These are phyloP conservation scores for Aspergillus fumigatus DNA, from an alignment of 2,329 filamentous ascomycete species.

Conservation along the genomic window DNA sequence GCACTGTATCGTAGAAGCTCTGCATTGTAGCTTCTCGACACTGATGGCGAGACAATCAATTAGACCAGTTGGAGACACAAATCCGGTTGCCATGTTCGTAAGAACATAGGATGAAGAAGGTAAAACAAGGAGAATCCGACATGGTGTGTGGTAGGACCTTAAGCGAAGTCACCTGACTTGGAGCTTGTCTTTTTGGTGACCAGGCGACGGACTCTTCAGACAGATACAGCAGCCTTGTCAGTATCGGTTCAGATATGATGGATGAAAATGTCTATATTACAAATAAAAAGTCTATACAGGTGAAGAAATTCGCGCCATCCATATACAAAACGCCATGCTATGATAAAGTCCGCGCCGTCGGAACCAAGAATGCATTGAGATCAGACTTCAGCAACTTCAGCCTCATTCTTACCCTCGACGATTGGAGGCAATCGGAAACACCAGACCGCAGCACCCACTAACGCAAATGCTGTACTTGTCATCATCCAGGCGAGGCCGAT, in stretches of 20 bases:
- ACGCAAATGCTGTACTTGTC: constrained; percentile 30
- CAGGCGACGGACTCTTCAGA: background rate
- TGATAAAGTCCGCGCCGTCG: background rate
- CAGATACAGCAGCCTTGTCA: background rate
- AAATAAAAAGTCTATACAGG: background rate
- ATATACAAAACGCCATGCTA: background rate
- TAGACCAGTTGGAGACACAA: background rate
- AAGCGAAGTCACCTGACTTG: background rate
- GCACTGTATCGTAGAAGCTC: background rate
- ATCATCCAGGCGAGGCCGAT: constrained; percentile 47
- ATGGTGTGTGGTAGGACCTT: background rate
- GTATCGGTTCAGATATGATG: background rate
- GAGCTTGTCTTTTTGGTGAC: background rate
- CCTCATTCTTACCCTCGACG: constrained; percentile 4
- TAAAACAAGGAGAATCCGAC: background rate
- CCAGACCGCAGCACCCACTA: constrained; percentile 27
- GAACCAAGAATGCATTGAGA: background rate
- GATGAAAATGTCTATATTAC: background rate
- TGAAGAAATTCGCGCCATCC: background rate
- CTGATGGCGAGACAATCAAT: background rate
- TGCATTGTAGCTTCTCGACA: background rate
- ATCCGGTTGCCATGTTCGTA: background rate
- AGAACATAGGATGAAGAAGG: background rate
- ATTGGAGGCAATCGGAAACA: constrained; percentile 18
- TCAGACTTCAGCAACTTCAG: background rate